A percentile compares a stretch with the other conserved stretches of the same genome.
These are phyloP conservation scores for Rhododendron ferrugineum DNA, from an alignment of 148 eudicot species.

Conservation along the genomic window DNA sequence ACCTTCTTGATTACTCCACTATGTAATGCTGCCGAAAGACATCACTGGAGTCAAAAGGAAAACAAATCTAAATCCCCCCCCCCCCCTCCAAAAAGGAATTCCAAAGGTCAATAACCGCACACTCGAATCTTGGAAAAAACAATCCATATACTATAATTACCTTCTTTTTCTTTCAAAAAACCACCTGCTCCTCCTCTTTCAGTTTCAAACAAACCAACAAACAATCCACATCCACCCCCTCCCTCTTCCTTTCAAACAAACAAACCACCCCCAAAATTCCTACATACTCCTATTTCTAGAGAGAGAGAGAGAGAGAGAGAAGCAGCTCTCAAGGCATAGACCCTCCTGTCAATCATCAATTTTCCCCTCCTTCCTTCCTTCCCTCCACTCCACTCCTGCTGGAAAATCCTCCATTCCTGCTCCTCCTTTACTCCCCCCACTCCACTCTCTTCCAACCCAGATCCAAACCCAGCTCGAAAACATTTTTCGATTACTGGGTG, in stretches of 20 bases:
- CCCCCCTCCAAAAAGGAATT: neutral
- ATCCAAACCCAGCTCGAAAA: too few relatives aligned
- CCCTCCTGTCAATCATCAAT: neutral
- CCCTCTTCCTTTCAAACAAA: neutral
- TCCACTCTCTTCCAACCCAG: neutral
- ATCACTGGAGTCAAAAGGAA: neutral
- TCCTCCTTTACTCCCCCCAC: too few relatives aligned
- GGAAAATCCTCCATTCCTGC: neutral
- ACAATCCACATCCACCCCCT: neutral
- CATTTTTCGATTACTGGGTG: too few relatives aligned
- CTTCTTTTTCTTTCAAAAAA: neutral
- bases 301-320: neutral
- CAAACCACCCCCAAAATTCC: neutral
- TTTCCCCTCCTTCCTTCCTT: too few relatives aligned
- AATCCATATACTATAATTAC: neutral
- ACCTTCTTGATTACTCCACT: too few relatives aligned
- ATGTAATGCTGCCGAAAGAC: neutral
- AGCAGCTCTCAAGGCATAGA: neutral
- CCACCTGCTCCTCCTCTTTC: neutral
- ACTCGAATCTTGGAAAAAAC: neutral
- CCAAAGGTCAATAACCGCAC: neutral
- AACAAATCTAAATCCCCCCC: neutral
- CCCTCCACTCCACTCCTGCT: neutral
- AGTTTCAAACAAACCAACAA: neutral
- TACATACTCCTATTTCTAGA: too few relatives aligned